Conservation (phyloP, 306 rosid genomes). For the Dalbergia cochinchinensis region DNA sequence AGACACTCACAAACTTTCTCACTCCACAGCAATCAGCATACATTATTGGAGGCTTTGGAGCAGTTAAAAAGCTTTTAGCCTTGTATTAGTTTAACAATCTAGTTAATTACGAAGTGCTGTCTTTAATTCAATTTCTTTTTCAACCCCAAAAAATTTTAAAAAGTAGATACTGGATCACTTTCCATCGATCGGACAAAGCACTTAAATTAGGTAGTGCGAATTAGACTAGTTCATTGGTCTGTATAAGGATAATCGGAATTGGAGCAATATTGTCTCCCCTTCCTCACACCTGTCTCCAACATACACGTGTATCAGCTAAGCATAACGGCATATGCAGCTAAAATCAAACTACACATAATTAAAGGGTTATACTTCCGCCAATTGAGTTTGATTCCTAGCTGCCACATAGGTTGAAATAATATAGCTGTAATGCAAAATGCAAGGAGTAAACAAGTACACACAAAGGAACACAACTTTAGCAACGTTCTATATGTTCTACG, state of each 20-base stretch:
- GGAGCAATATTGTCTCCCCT: not conserved
- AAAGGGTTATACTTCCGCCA: not conserved
- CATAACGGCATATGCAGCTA: not conserved
- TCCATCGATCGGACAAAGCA: not conserved
- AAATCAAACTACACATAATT: not conserved
- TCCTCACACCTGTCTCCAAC: not conserved
- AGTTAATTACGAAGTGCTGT: not conserved
- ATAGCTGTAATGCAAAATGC: not conserved
- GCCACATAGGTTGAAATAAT: not conserved
- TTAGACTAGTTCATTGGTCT: not conserved
- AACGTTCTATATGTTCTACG: constrained; percentile 37
- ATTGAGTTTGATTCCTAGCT: not conserved
- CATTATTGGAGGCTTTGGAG: not conserved
- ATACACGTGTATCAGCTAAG: not conserved
- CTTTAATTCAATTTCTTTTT: not conserved
- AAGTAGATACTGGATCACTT: not conserved
- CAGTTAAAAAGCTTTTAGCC: not conserved
- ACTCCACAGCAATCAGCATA: not conserved
- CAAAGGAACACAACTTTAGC: constrained; percentile 25
- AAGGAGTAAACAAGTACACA: constrained; percentile 44
- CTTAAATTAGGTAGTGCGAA: not conserved
- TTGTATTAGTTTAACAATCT: too few species aligned
- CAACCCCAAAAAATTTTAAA: not conserved
- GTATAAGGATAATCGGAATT: not conserved
- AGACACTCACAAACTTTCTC: not conserved